A percentile compares a stretch with the other conserved stretches of the same genome.
Conservation (phyloP, 352 stramenopile species). For the Phytophthora kernoviae region DNA sequence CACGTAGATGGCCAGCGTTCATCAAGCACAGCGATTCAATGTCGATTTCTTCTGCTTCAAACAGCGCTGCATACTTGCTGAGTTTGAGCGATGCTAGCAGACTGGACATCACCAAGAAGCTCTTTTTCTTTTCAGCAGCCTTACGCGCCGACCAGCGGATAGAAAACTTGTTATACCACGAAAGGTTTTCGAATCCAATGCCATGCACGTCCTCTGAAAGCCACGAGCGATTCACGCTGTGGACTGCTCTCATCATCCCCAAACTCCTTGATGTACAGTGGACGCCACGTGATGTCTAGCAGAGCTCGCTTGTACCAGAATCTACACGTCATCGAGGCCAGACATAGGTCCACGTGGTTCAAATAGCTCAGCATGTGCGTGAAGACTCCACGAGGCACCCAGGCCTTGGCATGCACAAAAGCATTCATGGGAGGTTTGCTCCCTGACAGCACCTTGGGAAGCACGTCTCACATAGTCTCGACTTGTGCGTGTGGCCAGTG, state of each 20-base stretch:
- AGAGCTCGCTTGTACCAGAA: constrained; percentile 88
- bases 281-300: constrained; percentile 86
- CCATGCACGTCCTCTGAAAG: constrained; percentile 90
- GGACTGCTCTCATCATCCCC: constrained; percentile 80
- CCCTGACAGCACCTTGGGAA: constrained; percentile 82
- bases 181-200: constrained; percentile 85
- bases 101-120: constrained; percentile 86
- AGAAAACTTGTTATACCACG: constrained; percentile 86
- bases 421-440: constrained; percentile 79
- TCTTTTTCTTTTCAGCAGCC: constrained; percentile 89
- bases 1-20: constrained; percentile 83
- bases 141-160: constrained; percentile 84
- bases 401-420: constrained; percentile 88
- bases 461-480: constrained; percentile 82
- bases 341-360: constrained; percentile 85
- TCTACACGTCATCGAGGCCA: constrained; percentile 85
- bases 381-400: constrained; percentile 85
- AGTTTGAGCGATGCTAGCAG: constrained; percentile 76
- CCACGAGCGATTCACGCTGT: constrained; percentile 80
- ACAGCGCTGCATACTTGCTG: constrained; percentile 85
- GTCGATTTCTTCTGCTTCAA: constrained; percentile 89
- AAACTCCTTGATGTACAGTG: constrained; percentile 85
- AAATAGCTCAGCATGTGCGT: constrained; percentile 88
- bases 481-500: constrained; percentile 83
- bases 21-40: constrained; percentile 88